Evolutionary conservation across 352 stramenopile genomes (phyloP), one percentile per base, ranked within the genome.

Genomic region (Pythium plurisporium): DNA sequence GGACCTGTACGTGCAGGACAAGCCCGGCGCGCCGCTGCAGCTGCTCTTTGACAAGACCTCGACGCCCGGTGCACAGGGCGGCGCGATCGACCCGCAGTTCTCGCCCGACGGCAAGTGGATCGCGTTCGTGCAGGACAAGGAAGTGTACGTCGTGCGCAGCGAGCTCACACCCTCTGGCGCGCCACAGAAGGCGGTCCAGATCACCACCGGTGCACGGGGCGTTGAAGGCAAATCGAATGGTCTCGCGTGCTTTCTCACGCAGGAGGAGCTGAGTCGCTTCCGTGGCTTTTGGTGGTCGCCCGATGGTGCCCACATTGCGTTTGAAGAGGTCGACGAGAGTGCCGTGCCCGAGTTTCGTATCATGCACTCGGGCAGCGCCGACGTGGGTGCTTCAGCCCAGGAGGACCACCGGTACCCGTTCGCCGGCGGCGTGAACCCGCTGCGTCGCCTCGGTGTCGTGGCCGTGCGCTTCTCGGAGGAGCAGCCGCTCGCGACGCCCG

Each of bases 251-350:
- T 99, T 98, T 72, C 65, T 99, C 10, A 97, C 96, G 7, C 94
- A 98, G 64, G 96, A 99, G 73, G 96, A 99, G 73, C 95, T 99
- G 66, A 95, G 96, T 65, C 87, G 95, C 27, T 98, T 98, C 75
- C 72, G 87, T 37, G 96, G 96, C 42, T 99, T 98, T 75, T 99
- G 96, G 96, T 98, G 92, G 91, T 89, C 86, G 20, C 85, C 88
- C 0, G 86, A 98, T 70, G 93, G 81, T 34, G 60, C 71, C 3
- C 66, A 73, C 38, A 73, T 98, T 46, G 81, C 92, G 12, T 98
- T 97, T 59, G 86, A 92, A 55, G 72, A 94, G 59, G 82, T 98
- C 12, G 95, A 99, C 63, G 96, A 99, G 70, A 87, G 84, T 36
- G 70, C 89, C 43, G 94, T 99, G 40, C 89, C 91, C 14, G 71